Evolutionary conservation across 2,329 filamentous ascomycete species (phyloP), one percentile per base, ranked within the genome.

Genomic region (Colletotrichum caudatum): DNA sequence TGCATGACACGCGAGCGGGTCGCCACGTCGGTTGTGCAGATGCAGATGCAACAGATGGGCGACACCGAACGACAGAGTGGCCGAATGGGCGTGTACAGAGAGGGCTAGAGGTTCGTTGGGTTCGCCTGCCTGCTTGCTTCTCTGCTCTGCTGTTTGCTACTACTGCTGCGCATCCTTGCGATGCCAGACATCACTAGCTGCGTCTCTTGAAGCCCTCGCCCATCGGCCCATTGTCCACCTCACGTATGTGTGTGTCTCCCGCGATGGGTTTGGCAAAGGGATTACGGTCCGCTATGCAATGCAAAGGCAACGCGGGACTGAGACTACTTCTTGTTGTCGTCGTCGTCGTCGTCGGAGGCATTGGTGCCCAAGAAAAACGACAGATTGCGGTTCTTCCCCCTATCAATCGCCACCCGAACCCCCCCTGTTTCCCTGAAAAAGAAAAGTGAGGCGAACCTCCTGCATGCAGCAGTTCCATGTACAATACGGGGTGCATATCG

Each of bases 151-250:
- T 57, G 56, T 41, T 23, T 63, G 46, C 44, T 37, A 26, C 48
- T 63, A 29, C 23, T 39, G 20, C 35, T 53, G 35, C 35, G 35
- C 60, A 51, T 46, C 23, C 61, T 66, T 60, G 69, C 69, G 69
- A 71, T 71, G 69, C 64, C 59, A 54, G 69, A 71, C 69, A 53
- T 71, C 69, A 69, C 65, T 71, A 69, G 69, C 69, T 64, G 64
- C 64, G 44, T 62, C 68, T 44, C 53, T 20, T n/a, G 8, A 46
- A 26, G 16, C 57, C 48, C 64, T 41, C 23, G 48, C 51, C 58
- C 48, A 23, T 51, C 16, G 16, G 6, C 51, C 16, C 51, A 18
- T 56, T 56, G 18, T 18, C 29, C 29, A 20, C 53, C 12, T 18
- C 14, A 4, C 29, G 29, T 29, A 29, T 20, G 53, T 37, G 35